phyloP scores from a whole-genome alignment of 1,284 basidiomycete species.

The Sparassis latifolia region DNA sequence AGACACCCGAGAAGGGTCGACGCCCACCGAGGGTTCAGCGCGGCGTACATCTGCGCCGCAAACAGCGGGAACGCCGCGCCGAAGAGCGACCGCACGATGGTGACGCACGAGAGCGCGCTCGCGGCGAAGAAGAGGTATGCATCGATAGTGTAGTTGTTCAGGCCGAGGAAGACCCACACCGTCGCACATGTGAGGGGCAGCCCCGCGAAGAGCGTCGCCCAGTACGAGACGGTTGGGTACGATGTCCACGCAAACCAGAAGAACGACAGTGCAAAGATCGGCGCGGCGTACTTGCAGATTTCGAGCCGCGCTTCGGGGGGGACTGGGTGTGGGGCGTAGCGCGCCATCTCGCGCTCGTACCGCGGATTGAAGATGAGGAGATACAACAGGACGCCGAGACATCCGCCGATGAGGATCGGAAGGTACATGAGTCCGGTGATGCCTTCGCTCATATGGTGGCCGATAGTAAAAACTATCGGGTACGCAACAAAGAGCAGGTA shows the following conservation, averaged over 20 bases:
- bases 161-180: conserved; percentile 26
- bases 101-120: conserved; percentile 30
- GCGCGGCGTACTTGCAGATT: conserved; percentile 34
- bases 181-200: conserved; percentile 23
- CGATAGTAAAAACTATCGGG: conserved; percentile 26
- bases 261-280: conserved; percentile 35
- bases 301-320: conserved; percentile 44
- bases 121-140: conserved; percentile 33
- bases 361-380: conserved; percentile 28
- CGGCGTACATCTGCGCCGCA: conserved; percentile 30
- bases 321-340: conserved; percentile 31
- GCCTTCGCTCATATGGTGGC: conserved; percentile 32
- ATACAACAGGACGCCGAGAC: conserved; percentile 18
- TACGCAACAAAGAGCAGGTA: conserved; percentile 35
- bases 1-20: conserved; percentile 27
- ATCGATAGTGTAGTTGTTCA: conserved; percentile 35
- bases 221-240: conserved; percentile 24
- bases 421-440: conserved; percentile 40
- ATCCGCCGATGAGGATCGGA: conserved; percentile 35
- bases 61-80: conserved; percentile 34
- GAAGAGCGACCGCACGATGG: conserved; percentile 31
- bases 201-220: conserved; percentile 26
- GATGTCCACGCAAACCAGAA: conserved; percentile 45
- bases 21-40: conserved; percentile 29
- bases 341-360: conserved; percentile 23